Evolutionary conservation across 2,329 filamentous ascomycete genomes (phyloP).

Genomic region (Gaeumannomyces tritici): DNA sequence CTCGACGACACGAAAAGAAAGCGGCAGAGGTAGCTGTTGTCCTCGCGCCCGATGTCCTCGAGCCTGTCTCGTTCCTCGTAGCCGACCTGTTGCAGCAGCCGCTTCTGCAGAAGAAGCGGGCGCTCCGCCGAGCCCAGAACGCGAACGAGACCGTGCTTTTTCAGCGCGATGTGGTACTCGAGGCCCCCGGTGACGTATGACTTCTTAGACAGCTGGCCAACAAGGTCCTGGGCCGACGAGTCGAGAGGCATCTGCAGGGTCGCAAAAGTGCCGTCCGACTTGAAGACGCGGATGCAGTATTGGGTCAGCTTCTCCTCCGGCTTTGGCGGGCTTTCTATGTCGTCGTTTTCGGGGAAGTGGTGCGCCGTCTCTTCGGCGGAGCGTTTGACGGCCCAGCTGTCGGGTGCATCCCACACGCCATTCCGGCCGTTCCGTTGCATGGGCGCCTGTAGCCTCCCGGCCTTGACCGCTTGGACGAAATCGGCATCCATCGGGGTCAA

Average conservation of each 20-base stretch:
- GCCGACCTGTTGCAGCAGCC: conserved; percentile 80
- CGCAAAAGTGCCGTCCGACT: conserved; percentile 86
- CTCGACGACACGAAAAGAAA: conserved; percentile 91
- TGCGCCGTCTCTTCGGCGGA: conserved; percentile 53
- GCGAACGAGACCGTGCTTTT: conserved; percentile 80
- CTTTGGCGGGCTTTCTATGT: conserved; percentile 55
- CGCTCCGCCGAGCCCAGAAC: conserved; percentile 71
- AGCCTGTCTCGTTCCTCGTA: conserved; percentile 81
- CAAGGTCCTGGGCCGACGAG: conserved; percentile 76
- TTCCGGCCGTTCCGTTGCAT: conserved; percentile 21
- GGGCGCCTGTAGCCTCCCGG: conserved; percentile 26
- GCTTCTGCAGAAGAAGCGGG: conserved; percentile 85
- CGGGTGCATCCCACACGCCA: conserved; percentile 82
- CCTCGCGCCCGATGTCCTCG: conserved; percentile 89
- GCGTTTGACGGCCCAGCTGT: conserved; percentile 89
- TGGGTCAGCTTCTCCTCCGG: conserved; percentile 66
- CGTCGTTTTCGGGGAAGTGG: conserved; percentile 53
- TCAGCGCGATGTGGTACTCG: conserved; percentile 92
- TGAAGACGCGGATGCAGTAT: conserved; percentile 93
- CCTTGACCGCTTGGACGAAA: conserved; percentile 34
- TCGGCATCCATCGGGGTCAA: conserved; percentile 60
- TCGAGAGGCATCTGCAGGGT: conserved; percentile 79
- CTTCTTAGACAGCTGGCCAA: conserved; percentile 88
- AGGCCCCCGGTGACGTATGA: conserved; percentile 76
- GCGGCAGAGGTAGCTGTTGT: conserved; percentile 93